These are phyloP conservation scores for Backusella australiensis DNA, from an alignment of 192 early-diverging fungal genomes.

Conservation along the genomic window DNA sequence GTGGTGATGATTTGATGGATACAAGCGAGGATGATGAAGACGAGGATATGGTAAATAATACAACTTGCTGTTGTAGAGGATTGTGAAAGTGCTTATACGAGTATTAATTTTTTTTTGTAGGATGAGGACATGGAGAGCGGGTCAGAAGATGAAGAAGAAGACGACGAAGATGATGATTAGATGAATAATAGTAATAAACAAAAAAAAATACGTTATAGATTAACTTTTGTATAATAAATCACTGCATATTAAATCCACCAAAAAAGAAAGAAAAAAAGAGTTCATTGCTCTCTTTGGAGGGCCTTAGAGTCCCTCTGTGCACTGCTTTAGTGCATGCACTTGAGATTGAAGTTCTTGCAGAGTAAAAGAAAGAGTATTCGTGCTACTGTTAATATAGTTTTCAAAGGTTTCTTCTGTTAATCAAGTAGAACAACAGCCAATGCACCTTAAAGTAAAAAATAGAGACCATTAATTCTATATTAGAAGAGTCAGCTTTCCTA, in stretches of 20 bases:
- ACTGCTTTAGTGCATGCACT: too few species aligned
- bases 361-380: too few species aligned
- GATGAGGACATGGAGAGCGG: slow-evolving; percentile 12
- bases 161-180: slow-evolving; percentile 30
- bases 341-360: too few species aligned
- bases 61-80: too few species aligned
- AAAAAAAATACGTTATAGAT: background rate
- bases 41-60: background rate
- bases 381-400: too few species aligned
- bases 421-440: too few species aligned
- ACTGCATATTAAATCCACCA: background rate
- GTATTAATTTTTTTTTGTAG: background rate
- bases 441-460: too few species aligned
- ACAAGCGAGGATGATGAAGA: background rate
- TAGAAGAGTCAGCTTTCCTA: too few species aligned
- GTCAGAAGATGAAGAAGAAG: slow-evolving; percentile 23
- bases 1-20: slow-evolving; percentile 20
- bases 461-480: too few species aligned
- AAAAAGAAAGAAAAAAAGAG: background rate
- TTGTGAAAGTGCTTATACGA: background rate
- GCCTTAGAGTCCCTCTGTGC: too few species aligned
- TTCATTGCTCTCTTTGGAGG: too few species aligned
- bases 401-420: too few species aligned
- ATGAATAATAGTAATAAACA: background rate
- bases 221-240: slow-evolving; percentile 7